Percentiles rank a stretch among this genome's conserved stretches.
Evolutionary conservation across 2,329 filamentous ascomycete genomes (phyloP).

Genomic region (Alternaria sp.): DNA sequence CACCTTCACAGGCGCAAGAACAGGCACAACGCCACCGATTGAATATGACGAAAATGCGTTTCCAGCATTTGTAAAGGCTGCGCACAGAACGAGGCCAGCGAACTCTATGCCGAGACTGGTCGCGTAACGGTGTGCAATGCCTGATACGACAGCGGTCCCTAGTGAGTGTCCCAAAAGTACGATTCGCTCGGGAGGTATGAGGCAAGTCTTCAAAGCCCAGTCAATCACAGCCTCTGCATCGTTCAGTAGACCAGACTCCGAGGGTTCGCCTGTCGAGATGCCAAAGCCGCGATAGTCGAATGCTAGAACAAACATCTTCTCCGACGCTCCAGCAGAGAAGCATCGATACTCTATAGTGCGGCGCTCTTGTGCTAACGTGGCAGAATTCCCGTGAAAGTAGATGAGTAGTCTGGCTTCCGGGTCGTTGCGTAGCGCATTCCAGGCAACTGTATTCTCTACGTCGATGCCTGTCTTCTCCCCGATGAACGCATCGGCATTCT

Average conservation of each 20-base stretch:
- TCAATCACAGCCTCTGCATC: slow-evolving; percentile 78
- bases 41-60: slow-evolving; percentile 78
- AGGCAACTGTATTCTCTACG: slow-evolving; percentile 57
- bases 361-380: slow-evolving; percentile 79
- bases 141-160: slow-evolving; percentile 82
- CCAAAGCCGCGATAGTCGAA: slow-evolving; percentile 94
- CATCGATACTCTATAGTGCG: slow-evolving; percentile 80
- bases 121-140: slow-evolving; percentile 73
- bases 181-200: slow-evolving; percentile 74
- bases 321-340: slow-evolving; percentile 67
- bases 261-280: slow-evolving; percentile 77
- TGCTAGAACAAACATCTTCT: slow-evolving; percentile 71
- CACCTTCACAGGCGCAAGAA: slow-evolving; percentile 74
- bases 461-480: slow-evolving; percentile 45
- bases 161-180: slow-evolving; percentile 86
- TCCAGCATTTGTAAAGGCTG: slow-evolving; percentile 77
- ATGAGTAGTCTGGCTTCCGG: slow-evolving; percentile 62
- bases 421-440: slow-evolving; percentile 59
- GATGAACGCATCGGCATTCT: slow-evolving; percentile 71
- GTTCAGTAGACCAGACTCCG: slow-evolving; percentile 78
- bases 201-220: slow-evolving; percentile 72
- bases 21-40: slow-evolving; percentile 75
- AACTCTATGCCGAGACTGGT: slow-evolving; percentile 66
- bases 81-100: slow-evolving; percentile 79
- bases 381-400: slow-evolving; percentile 67